phyloP scores from a whole-genome alignment of 805 yeast species.

The Kuraishia piskuri region DNA sequence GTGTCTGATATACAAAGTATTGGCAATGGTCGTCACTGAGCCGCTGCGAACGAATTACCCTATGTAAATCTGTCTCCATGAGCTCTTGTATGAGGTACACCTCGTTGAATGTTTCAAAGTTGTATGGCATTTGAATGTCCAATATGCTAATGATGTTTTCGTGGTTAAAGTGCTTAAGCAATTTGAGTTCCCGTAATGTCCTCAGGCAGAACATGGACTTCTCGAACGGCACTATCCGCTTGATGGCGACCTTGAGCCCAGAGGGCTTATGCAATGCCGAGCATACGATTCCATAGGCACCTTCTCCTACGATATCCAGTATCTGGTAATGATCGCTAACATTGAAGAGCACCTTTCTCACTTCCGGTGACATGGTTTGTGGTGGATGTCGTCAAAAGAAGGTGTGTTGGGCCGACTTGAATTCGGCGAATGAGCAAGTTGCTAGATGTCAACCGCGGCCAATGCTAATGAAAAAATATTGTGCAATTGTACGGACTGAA shows the following conservation, averaged over 20 bases:
- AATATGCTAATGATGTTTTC: constrained; percentile 87
- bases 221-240: constrained; percentile 89
- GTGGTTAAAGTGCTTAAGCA: constrained; percentile 84
- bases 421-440: no score
- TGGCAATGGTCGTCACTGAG: constrained; percentile 91
- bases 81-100: constrained; percentile 83
- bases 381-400: background rate
- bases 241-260: constrained; percentile 87
- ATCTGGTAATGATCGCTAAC: constrained; percentile 84
- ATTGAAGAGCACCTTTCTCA: constrained; percentile 46
- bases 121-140: constrained; percentile 80
- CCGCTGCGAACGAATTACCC: constrained; percentile 74
- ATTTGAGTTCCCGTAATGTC: constrained; percentile 82
- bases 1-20: constrained; percentile 84
- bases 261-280: constrained; percentile 83
- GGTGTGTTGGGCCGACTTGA: background rate
- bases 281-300: constrained; percentile 93
- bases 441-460: background rate
- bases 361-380: background rate
- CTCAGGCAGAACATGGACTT: constrained; percentile 82
- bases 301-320: constrained; percentile 83
- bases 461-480: background rate
- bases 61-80: constrained; percentile 82
- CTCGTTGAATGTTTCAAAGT: constrained; percentile 70
- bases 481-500: background rate